Percentiles rank a stretch among this genome's conserved stretches.
Evolutionary conservation across 2,329 filamentous ascomycete genomes (phyloP).

Genomic region (Ilyonectria robusta): DNA sequence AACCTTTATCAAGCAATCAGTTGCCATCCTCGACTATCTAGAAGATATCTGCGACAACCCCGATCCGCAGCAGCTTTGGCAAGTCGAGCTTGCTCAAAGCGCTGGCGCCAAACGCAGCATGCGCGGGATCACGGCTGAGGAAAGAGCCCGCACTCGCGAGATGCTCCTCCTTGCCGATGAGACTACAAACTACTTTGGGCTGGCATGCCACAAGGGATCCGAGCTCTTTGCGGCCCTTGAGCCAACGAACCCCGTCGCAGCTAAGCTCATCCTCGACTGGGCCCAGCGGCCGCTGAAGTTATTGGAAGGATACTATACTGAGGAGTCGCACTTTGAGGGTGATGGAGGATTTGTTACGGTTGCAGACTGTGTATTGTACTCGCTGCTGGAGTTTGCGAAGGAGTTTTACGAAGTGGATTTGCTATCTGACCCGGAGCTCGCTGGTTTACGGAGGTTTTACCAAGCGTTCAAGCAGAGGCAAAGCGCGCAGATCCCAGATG

Average conservation of each 20-base stretch:
- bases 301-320: slow-evolving; percentile 29
- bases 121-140: slow-evolving; percentile 19
- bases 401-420: slow-evolving; percentile 30
- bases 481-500: slow-evolving; percentile 22
- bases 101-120: slow-evolving; percentile 6
- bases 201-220: slow-evolving; percentile 38
- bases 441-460: slow-evolving; percentile 28
- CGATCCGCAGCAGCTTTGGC: slow-evolving; percentile 15
- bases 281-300: slow-evolving; percentile 26
- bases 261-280: slow-evolving; percentile 26
- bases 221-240: slow-evolving; percentile 18
- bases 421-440: slow-evolving; percentile 12
- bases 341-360: background rate
- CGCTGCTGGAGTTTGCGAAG: slow-evolving; percentile 34
- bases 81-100: slow-evolving; percentile 8
- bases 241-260: background rate
- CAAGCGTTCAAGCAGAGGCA: slow-evolving; percentile 25
- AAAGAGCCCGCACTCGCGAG: slow-evolving; percentile 30
- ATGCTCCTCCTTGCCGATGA: slow-evolving; percentile 36
- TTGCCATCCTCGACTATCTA: slow-evolving; percentile 37
- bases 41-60: slow-evolving; percentile 38
- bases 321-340: background rate
- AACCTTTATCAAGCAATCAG: slow-evolving; percentile 36
- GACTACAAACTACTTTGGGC: slow-evolving; percentile 25
- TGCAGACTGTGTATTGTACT: slow-evolving; percentile 39